Evolutionary conservation across 1,139 yeast species (phyloP).

Genomic region (Yamadazyma atmosphaerica): DNA sequence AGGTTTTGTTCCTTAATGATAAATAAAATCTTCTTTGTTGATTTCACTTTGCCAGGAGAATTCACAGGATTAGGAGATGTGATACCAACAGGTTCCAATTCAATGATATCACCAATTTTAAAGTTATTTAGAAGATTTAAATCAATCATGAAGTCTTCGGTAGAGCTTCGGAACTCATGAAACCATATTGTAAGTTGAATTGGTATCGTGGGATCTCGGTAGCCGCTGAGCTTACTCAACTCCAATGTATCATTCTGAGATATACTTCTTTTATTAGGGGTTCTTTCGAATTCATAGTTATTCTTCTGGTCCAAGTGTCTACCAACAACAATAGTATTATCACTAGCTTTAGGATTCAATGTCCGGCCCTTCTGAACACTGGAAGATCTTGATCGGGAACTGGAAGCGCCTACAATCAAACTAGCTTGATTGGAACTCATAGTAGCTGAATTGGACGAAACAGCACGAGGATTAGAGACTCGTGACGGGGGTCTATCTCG

Average conservation of each 20-base stretch:
- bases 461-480: no score
- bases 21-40: constrained; percentile 8
- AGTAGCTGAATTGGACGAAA: constrained; percentile 2
- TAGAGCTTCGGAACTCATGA: constrained; percentile 65
- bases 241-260: constrained; percentile 14
- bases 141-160: constrained; percentile 65
- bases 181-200: constrained; percentile 62
- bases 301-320: constrained; percentile 11
- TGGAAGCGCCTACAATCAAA: constrained; percentile 18
- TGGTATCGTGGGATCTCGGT: constrained; percentile 21
- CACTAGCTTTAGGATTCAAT: constrained; percentile 13
- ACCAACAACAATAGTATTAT: constrained; percentile 18
- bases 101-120: constrained; percentile 73
- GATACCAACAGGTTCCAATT: constrained; percentile 32
- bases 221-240: neutral
- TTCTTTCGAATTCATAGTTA: neutral
- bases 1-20: constrained; percentile 11
- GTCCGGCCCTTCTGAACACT: constrained; percentile 12
- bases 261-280: constrained; percentile 5
- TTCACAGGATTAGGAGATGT: no score
- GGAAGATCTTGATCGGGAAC: constrained; percentile 15
- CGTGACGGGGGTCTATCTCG: neutral
- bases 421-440: constrained; percentile 26
- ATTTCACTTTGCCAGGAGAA: neutral
- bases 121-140: constrained; percentile 53